Conservation (phyloP, 148 eudicot species). For the Salicornia ramosissima region DNA sequence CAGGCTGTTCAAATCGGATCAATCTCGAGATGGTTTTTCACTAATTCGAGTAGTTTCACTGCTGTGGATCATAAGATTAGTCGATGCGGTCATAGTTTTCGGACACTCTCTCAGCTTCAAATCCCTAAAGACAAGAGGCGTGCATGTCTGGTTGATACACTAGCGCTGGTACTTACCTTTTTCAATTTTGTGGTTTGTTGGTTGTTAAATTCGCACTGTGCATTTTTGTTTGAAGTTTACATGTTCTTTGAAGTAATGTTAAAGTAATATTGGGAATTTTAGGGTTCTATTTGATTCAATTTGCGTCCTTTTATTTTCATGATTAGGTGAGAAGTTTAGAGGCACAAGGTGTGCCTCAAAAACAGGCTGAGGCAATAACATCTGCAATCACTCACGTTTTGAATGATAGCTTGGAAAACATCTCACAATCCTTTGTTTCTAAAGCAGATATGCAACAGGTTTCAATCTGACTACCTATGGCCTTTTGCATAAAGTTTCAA, state of each 20-base stretch:
- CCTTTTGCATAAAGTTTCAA: background rate
- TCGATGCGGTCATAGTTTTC: slow-evolving; percentile 22
- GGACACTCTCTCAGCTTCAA: slow-evolving; percentile 48
- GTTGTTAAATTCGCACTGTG: background rate
- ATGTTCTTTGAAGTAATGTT: background rate
- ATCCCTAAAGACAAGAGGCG: slow-evolving; percentile 48
- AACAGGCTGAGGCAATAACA: slow-evolving; percentile 83
- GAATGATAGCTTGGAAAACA: slow-evolving; percentile 66
- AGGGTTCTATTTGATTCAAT: background rate
- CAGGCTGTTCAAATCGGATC: slow-evolving; percentile 38
- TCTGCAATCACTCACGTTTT: slow-evolving; percentile 63
- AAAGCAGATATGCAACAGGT: slow-evolving; percentile 68
- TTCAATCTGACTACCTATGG: background rate
- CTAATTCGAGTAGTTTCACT: slow-evolving; percentile 28
- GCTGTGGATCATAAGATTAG: slow-evolving; percentile 8
- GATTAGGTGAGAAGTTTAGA: slow-evolving; percentile 67
- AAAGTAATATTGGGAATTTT: background rate
- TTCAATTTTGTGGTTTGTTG: background rate
- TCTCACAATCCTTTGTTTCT: slow-evolving; percentile 59
- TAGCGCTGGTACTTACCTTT: slow-evolving; percentile 46
- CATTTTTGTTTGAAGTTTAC: background rate
- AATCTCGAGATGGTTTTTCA: slow-evolving; percentile 15
- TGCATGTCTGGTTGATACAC: slow-evolving; percentile 66
- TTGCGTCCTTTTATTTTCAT: background rate
- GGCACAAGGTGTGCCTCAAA: slow-evolving; percentile 69